Conservation (phyloP, 2,329 filamentous ascomycete species). For the Aureobasidium sp. region DNA sequence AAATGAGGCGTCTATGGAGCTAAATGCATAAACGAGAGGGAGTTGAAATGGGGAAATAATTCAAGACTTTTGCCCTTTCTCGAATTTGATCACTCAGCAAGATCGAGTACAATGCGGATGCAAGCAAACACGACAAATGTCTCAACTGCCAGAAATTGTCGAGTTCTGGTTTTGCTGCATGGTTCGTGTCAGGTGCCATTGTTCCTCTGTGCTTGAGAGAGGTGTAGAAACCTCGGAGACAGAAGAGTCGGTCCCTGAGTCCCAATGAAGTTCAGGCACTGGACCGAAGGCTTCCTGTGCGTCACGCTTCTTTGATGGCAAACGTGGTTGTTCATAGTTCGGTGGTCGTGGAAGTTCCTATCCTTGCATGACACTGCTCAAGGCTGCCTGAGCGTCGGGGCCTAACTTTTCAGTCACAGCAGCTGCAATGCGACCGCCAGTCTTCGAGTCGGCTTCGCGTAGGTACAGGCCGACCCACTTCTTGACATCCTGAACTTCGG, state of each 20-base stretch:
- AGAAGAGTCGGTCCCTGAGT: background rate
- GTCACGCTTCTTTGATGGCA: background rate
- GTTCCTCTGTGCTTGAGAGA: background rate
- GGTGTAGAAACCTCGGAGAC: background rate
- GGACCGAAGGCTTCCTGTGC: background rate
- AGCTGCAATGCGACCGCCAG: slow-evolving; percentile 60
- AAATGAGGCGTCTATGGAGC: background rate
- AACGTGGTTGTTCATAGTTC: background rate
- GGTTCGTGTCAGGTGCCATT: background rate
- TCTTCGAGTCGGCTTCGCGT: slow-evolving; percentile 66
- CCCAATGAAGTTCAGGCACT: background rate
- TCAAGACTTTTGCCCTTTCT: background rate
- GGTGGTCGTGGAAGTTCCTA: slow-evolving; percentile 10
- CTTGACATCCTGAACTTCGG: slow-evolving; percentile 72
- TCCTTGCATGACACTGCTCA: slow-evolving; percentile 31
- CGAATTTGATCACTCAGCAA: background rate
- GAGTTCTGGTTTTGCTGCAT: background rate
- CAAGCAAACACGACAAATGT: background rate
- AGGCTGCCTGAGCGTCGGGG: slow-evolving; percentile 33
- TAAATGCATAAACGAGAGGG: background rate
- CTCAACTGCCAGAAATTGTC: background rate
- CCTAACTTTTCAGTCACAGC: slow-evolving; percentile 66
- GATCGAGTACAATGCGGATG: background rate
- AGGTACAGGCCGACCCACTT: slow-evolving; percentile 77
- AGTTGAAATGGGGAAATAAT: background rate